Conservation (phyloP, 257 asterid genomes). For the Fraxinus excelsior region DNA sequence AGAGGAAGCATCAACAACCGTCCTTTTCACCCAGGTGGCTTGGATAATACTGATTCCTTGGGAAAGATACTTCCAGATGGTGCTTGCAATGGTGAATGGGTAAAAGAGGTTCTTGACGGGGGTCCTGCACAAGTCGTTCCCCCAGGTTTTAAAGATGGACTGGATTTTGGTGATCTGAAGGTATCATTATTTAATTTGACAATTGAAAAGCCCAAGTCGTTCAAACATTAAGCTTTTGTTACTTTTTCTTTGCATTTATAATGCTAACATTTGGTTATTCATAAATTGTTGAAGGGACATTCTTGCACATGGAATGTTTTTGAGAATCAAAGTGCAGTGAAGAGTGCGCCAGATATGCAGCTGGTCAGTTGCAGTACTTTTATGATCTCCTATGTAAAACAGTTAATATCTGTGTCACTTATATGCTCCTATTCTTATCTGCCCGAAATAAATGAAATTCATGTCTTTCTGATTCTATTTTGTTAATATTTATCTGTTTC, state of each 20-base stretch:
- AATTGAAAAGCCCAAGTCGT: constrained; percentile 17
- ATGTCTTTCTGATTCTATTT: constrained; percentile 28
- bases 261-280: constrained; percentile 19
- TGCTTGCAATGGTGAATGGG: constrained; percentile 90
- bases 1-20: constrained; percentile 88
- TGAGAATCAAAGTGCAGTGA: constrained; percentile 40
- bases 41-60: constrained; percentile 60
- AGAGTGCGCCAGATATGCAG: constrained; percentile 47
- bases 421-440: constrained; percentile 16
- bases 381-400: constrained; percentile 13
- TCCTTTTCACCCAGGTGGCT: constrained; percentile 95
- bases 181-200: constrained; percentile 39
- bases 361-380: constrained; percentile 53
- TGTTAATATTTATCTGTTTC: constrained; percentile 28
- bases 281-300: constrained; percentile 54
- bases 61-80: constrained; percentile 75
- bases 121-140: constrained; percentile 69
- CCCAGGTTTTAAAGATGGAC: constrained; percentile 80
- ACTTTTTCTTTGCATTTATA: constrained; percentile 17
- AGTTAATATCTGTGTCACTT: neutral
- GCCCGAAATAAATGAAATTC: constrained; percentile 8
- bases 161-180: constrained; percentile 81
- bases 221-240: neutral
- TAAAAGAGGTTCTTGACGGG: constrained; percentile 70
- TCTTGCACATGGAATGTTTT: constrained; percentile 60